Conservation (phyloP, 2,329 filamentous ascomycete species). For the Beauveria australis region DNA sequence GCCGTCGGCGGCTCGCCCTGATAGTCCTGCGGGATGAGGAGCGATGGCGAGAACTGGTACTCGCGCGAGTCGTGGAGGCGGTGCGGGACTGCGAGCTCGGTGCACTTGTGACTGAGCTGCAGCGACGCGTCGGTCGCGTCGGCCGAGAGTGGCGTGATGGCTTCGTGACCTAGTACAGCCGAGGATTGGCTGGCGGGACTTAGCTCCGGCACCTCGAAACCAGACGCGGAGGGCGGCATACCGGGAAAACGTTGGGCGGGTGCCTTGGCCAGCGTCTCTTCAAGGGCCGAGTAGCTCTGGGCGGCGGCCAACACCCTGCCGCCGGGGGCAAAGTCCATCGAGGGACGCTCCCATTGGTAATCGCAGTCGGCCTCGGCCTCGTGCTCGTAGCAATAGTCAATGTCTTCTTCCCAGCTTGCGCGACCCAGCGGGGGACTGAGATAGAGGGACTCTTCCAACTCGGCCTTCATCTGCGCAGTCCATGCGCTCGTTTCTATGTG, state of each 20-base stretch:
- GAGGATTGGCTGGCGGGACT: slow-evolving; percentile 42
- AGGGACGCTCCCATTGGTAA: slow-evolving; percentile 56
- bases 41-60: slow-evolving; percentile 51
- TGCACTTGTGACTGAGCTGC: slow-evolving; percentile 28
- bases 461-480: neutral
- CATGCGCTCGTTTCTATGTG: slow-evolving; percentile 3
- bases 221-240: slow-evolving; percentile 21
- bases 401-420: slow-evolving; percentile 59
- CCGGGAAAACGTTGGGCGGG: slow-evolving; percentile 18
- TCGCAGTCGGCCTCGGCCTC: slow-evolving; percentile 59
- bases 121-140: slow-evolving; percentile 27
- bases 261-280: slow-evolving; percentile 19
- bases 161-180: slow-evolving; percentile 32
- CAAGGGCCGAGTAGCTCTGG: slow-evolving; percentile 13
- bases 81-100: slow-evolving; percentile 38
- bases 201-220: slow-evolving; percentile 37
- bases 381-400: slow-evolving; percentile 64
- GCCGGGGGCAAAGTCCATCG: slow-evolving; percentile 33
- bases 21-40: slow-evolving; percentile 55
- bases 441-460: slow-evolving; percentile 17
- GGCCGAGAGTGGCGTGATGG: slow-evolving; percentile 31
- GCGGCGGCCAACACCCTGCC: neutral
- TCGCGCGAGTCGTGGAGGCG: slow-evolving; percentile 53
- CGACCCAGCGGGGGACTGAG: slow-evolving; percentile 24
- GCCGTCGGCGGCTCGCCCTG: slow-evolving; percentile 33